Evolutionary conservation across 192 early-diverging fungal genomes (phyloP).

Genomic region (Kickxella alabastrina): DNA sequence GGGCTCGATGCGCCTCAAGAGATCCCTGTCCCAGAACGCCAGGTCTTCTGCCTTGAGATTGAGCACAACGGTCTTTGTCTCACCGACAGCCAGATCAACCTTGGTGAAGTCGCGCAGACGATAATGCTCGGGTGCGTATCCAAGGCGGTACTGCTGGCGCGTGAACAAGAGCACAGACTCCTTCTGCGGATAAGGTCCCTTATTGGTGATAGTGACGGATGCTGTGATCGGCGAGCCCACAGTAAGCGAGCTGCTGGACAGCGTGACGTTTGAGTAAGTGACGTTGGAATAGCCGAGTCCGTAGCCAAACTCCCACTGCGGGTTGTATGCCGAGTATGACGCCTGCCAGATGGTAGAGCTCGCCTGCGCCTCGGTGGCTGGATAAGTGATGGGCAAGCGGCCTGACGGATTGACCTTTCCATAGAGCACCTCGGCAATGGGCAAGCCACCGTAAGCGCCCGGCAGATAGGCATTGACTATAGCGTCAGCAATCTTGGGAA

Average conservation of each 20-base stretch:
- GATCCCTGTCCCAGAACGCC: constrained; percentile 22
- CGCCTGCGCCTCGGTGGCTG: constrained; percentile 43
- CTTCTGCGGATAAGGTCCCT: constrained; percentile 37
- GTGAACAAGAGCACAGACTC: constrained; percentile 56
- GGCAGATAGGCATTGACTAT: constrained; percentile 59
- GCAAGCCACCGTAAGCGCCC: constrained; percentile 59
- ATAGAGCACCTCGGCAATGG: constrained; percentile 58
- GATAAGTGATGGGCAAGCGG: constrained; percentile 58
- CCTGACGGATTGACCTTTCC: constrained; percentile 60
- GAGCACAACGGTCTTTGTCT: constrained; percentile 41
- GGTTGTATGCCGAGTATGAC: constrained; percentile 36
- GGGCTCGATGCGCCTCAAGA: constrained; percentile 20
- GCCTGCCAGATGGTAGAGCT: constrained; percentile 47
- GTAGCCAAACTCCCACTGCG: constrained; percentile 57
- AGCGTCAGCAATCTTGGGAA: constrained; percentile 45
- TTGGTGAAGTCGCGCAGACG: constrained; percentile 54
- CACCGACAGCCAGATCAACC: constrained; percentile 33
- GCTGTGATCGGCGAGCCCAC: constrained; percentile 22
- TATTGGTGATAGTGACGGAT: constrained; percentile 46
- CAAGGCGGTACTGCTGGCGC: constrained; percentile 46
- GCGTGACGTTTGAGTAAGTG: constrained; percentile 44
- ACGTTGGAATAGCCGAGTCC: constrained; percentile 58
- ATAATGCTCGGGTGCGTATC: constrained; percentile 51
- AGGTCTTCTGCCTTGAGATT: constrained; percentile 27
- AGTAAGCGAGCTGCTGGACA: constrained; percentile 10